These are phyloP conservation scores for Hyphopichia homilentoma DNA, from an alignment of 805 yeast genomes.

Conservation along the genomic window DNA sequence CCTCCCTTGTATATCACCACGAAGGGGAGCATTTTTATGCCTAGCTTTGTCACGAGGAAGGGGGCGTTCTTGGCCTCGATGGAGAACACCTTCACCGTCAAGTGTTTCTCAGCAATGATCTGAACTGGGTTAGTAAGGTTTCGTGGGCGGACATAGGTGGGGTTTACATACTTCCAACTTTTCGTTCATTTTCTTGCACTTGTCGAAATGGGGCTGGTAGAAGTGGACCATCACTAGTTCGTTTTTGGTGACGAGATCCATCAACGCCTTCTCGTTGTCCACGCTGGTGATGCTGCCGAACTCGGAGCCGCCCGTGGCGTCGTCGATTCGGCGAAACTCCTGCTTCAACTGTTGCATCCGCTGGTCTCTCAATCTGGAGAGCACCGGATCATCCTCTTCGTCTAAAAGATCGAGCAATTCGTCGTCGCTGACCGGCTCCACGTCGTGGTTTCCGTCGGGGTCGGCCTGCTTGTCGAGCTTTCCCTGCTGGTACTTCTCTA, in stretches of 20 bases:
- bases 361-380: constrained; percentile 55
- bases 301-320: constrained; percentile 23
- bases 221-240: constrained; percentile 56
- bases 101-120: constrained; percentile 54
- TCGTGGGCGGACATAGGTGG: not conserved
- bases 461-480: constrained; percentile 22
- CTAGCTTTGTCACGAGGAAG: constrained; percentile 61
- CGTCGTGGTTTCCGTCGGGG: constrained; percentile 35
- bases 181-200: constrained; percentile 59
- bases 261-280: constrained; percentile 52
- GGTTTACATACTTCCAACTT: constrained; percentile 20
- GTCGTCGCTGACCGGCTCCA: constrained; percentile 24
- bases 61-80: constrained; percentile 67
- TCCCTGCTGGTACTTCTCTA: constrained; percentile 46
- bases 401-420: constrained; percentile 52
- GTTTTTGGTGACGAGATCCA: constrained; percentile 45
- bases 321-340: constrained; percentile 36
- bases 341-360: constrained; percentile 55
- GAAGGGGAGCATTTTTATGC: constrained; percentile 67
- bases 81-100: constrained; percentile 49
- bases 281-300: constrained; percentile 40
- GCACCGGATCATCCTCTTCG: constrained; percentile 40
- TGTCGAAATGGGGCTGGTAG: constrained; percentile 54
- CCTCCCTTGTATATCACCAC: constrained; percentile 61
- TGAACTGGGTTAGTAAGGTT: constrained; percentile 9